A percentile compares a stretch with the other conserved stretches of the same genome.
These are phyloP conservation scores for Colletotrichum agaves DNA, from an alignment of 2,329 filamentous ascomycete species.

Conservation along the genomic window DNA sequence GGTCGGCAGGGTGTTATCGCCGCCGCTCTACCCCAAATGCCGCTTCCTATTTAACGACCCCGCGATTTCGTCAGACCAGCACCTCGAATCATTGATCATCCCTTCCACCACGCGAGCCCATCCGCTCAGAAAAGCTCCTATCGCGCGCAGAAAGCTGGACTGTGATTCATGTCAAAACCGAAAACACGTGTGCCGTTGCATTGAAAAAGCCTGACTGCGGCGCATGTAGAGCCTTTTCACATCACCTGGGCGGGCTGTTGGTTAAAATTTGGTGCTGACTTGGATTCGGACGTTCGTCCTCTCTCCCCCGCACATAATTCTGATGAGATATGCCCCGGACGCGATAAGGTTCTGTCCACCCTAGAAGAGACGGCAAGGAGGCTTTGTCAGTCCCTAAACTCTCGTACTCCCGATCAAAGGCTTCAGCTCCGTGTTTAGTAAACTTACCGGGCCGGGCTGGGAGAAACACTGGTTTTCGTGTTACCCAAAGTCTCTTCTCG, in stretches of 20 bases:
- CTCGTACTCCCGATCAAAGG: background rate
- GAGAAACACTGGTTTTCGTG: background rate
- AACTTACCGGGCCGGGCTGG: background rate
- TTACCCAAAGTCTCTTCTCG: background rate
- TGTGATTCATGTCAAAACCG: background rate
- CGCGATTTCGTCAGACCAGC: constrained; percentile 6
- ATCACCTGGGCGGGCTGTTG: background rate
- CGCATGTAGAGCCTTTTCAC: background rate
- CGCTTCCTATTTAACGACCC: background rate
- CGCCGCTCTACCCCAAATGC: background rate
- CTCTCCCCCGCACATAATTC: background rate
- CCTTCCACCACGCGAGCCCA: constrained; percentile 5
- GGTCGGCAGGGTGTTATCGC: background rate
- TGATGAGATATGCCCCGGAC: background rate
- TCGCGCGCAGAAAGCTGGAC: background rate
- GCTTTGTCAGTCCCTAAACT: constrained; percentile 8
- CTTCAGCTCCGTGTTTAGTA: background rate
- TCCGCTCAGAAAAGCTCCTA: background rate
- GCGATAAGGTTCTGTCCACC: constrained; percentile 3
- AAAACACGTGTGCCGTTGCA: background rate
- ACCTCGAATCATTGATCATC: constrained; percentile 11
- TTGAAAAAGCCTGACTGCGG: background rate
- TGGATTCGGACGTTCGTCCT: background rate
- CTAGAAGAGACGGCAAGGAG: background rate
- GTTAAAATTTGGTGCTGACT: background rate